phyloP scores from a whole-genome alignment of 2,329 filamentous ascomycete genomes.

The Apiospora phragmitis region DNA sequence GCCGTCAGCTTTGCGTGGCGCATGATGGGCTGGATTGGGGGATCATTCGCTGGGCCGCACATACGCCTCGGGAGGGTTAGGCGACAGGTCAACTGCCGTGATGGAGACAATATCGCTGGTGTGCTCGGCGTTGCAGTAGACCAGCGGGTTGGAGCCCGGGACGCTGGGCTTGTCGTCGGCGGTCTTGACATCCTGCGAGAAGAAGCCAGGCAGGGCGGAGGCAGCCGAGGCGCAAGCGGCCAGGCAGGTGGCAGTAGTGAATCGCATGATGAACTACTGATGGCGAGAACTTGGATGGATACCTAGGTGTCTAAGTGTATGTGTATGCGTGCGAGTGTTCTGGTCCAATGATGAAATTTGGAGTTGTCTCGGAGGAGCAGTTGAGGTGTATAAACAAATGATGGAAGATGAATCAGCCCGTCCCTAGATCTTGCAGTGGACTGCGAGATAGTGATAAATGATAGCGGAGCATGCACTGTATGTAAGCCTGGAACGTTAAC shows the following conservation, averaged over 20 bases:
- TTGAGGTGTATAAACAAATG: background rate
- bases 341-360: background rate
- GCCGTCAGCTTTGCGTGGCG: background rate
- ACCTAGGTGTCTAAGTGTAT: background rate
- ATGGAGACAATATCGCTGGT: constrained; percentile 72
- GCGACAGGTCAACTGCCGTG: constrained; percentile 74
- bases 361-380: background rate
- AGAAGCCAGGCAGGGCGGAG: constrained; percentile 45
- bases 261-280: constrained; percentile 36
- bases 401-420: background rate
- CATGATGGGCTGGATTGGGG: background rate
- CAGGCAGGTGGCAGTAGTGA: constrained; percentile 41
- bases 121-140: constrained; percentile 71
- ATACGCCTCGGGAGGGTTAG: constrained; percentile 87
- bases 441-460: background rate
- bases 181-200: constrained; percentile 50
- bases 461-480: constrained; percentile 4
- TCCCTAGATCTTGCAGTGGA: constrained; percentile 1
- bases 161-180: constrained; percentile 62
- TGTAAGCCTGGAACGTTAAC: background rate
- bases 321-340: background rate
- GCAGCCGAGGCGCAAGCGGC: constrained; percentile 43
- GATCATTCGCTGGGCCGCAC: constrained; percentile 34
- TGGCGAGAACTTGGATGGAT: background rate
- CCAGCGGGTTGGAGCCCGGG: constrained; percentile 81